A percentile compares a stretch with the other conserved stretches of the same genome.
These are phyloP conservation scores for Crithidia acanthocephali DNA, from an alignment of 208 protist genomes.

Conservation along the genomic window DNA sequence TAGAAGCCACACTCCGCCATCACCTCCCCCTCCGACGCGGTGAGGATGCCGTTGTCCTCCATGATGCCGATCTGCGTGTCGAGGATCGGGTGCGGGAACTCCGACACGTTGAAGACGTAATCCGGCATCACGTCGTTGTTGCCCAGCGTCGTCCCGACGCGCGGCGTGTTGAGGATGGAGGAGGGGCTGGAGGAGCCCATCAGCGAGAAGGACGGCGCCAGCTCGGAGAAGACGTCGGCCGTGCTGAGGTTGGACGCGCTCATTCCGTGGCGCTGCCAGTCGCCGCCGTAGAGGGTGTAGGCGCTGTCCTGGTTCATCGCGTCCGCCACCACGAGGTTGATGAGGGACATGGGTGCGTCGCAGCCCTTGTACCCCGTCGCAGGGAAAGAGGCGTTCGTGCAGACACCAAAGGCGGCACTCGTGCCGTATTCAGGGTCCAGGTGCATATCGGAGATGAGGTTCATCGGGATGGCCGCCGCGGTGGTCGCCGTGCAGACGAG, in stretches of 20 bases:
- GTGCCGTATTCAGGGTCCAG: conserved; percentile 74
- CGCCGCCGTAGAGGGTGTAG: conserved; percentile 59
- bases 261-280: conserved; percentile 79
- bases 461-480: conserved; percentile 35
- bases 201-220: conserved; percentile 22
- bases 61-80: conserved; percentile 35
- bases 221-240: conserved; percentile 22
- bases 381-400: conserved; percentile 25
- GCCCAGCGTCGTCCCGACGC: conserved; percentile 40
- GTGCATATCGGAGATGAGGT: conserved; percentile 77
- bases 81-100: conserved; percentile 30
- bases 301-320: conserved; percentile 31
- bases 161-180: conserved; percentile 2
- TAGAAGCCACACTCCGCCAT: conserved; percentile 77
- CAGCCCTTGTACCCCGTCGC: conserved; percentile 44
- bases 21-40: conserved; percentile 10
- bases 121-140: conserved; percentile 86
- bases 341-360: conserved; percentile 54
- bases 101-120: conserved; percentile 56
- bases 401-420: conserved; percentile 36
- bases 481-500: background rate
- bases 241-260: conserved; percentile 22
- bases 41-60: conserved; percentile 37
- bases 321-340: conserved; percentile 47
- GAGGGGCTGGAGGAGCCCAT: background rate